phyloP scores from a whole-genome alignment of 495 filamentous ascomycete species.

The Neurospora africana region DNA sequence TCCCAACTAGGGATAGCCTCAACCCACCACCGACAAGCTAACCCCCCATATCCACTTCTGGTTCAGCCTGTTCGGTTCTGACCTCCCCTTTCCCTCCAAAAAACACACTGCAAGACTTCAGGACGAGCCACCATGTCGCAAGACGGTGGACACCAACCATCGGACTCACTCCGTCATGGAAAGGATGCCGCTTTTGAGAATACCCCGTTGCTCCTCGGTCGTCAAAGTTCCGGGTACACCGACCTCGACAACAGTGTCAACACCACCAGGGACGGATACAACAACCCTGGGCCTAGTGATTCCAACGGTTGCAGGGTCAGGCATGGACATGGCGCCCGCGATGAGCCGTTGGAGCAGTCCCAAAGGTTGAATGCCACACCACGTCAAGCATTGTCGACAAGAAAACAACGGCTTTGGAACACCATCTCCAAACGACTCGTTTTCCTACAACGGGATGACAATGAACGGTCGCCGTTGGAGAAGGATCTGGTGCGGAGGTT shows the following conservation, averaged over 20 bases:
- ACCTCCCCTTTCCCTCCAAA: not conserved
- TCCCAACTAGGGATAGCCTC: not conserved
- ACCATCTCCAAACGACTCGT: not conserved
- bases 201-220: not conserved
- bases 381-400: not conserved
- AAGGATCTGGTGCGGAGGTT: constrained; percentile 27
- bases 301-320: not conserved
- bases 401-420: not conserved
- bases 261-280: not conserved
- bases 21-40: not conserved
- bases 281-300: not conserved
- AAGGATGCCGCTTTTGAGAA: not conserved
- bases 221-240: not conserved
- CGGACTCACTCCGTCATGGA: not conserved
- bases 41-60: not conserved
- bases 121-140: not conserved
- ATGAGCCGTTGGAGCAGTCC: not conserved
- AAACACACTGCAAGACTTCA: not conserved
- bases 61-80: not conserved
- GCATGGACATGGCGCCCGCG: not conserved
- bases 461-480: constrained; percentile 18
- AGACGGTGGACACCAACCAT: not conserved
- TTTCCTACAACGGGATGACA: not conserved
- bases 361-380: not conserved
- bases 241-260: not conserved